Conservation (phyloP, 257 asterid species). For the Solanum ossicruentum region DNA sequence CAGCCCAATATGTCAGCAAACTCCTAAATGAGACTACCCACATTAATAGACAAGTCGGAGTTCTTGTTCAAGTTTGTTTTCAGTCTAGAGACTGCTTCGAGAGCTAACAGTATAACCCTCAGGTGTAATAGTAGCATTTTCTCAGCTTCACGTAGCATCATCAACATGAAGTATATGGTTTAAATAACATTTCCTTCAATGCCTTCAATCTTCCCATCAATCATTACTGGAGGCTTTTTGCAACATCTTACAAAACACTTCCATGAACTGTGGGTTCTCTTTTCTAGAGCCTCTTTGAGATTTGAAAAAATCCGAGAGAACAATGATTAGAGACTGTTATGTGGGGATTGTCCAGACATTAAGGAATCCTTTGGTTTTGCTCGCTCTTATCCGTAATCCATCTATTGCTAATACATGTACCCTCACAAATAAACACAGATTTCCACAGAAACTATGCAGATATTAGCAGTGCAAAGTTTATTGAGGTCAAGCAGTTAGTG, state of each 20-base stretch:
- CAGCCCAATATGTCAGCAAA: neutral
- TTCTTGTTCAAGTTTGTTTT: neutral
- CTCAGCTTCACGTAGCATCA: neutral
- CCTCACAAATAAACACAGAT: neutral
- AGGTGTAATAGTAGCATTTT: neutral
- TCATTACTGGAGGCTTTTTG: neutral
- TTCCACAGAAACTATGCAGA: neutral
- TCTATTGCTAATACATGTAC: neutral
- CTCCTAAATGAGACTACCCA: neutral
- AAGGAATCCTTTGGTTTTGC: neutral
- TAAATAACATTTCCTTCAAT: neutral
- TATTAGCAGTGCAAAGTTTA: neutral
- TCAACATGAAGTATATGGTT: neutral
- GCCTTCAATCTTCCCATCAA: neutral
- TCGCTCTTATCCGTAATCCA: neutral
- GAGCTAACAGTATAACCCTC: neutral
- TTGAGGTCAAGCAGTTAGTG: neutral
- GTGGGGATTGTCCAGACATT: neutral
- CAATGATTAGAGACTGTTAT: neutral
- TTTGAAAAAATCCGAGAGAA: neutral
- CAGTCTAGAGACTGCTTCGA: neutral
- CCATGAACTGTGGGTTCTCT: neutral
- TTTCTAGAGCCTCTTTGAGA: neutral
- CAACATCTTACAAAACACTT: neutral
- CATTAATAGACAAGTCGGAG: neutral